Percentiles rank a stretch among this genome's conserved stretches.
Evolutionary conservation across 2,329 filamentous ascomycete genomes (phyloP).

Genomic region (Sarocladium oryzae): DNA sequence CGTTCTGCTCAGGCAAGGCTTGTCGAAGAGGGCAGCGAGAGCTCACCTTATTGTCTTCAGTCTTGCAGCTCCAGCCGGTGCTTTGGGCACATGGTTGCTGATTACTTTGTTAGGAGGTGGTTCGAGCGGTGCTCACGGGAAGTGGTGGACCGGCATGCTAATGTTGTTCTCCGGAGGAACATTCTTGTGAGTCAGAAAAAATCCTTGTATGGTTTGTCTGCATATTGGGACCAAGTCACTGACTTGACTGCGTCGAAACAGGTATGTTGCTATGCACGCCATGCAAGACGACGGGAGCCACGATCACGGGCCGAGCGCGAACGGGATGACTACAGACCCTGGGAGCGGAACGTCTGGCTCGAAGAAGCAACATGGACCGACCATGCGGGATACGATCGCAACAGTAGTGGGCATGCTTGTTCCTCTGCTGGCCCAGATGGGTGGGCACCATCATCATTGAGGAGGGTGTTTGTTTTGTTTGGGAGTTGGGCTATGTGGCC

Average conservation of each 20-base stretch:
- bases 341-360: slow-evolving; percentile 18
- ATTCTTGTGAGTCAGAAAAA: slow-evolving; percentile 77
- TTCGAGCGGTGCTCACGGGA: slow-evolving; percentile 53
- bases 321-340: slow-evolving; percentile 49
- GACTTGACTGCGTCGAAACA: slow-evolving; percentile 26
- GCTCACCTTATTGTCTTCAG: slow-evolving; percentile 88
- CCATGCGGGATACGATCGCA: slow-evolving; percentile 62
- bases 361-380: slow-evolving; percentile 47
- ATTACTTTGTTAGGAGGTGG: slow-evolving; percentile 67
- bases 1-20: slow-evolving; percentile 80
- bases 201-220: no score
- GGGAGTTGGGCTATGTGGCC: neutral
- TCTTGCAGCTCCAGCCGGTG: slow-evolving; percentile 80
- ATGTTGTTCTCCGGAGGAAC: slow-evolving; percentile 94
- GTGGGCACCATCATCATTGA: slow-evolving; percentile 56
- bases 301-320: slow-evolving; percentile 40
- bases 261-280: slow-evolving; percentile 96
- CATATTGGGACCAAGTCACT: neutral
- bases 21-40: slow-evolving; percentile 78
- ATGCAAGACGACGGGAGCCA: slow-evolving; percentile 73
- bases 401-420: slow-evolving; percentile 72
- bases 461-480: neutral
- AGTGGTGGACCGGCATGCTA: slow-evolving; percentile 88
- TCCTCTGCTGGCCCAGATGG: slow-evolving; percentile 70
- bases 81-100: slow-evolving; percentile 73